These are phyloP conservation scores for Fusarium brachygibbosum DNA, from an alignment of 2,329 filamentous ascomycete species.

Conservation along the genomic window DNA sequence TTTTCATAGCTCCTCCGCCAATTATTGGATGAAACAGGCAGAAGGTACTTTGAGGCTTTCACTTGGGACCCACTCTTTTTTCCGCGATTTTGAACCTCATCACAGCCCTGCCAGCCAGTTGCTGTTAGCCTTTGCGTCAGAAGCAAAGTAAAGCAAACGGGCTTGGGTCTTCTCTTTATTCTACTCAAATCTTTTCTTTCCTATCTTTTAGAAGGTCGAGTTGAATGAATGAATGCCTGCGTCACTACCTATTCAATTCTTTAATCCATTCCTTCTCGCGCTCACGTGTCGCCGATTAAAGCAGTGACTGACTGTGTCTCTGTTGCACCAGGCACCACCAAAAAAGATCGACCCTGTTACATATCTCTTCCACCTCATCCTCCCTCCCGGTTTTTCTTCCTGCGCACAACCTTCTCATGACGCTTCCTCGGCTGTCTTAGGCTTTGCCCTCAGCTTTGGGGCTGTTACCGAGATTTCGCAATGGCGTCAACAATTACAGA, in stretches of 20 bases:
- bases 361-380: constrained; percentile 21
- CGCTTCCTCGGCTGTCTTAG: constrained; percentile 42
- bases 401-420: constrained; percentile 42
- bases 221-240: background rate
- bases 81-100: constrained; percentile 47
- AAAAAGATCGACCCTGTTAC: constrained; percentile 28
- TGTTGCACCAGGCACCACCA: constrained; percentile 25
- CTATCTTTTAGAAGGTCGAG: constrained; percentile 2
- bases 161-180: constrained; percentile 27
- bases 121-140: constrained; percentile 38
- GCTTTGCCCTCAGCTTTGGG: constrained; percentile 39
- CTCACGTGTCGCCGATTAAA: constrained; percentile 25
- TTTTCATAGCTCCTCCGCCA: background rate
- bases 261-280: background rate
- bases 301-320: constrained; percentile 20
- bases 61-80: constrained; percentile 44
- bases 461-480: constrained; percentile 36
- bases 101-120: constrained; percentile 33
- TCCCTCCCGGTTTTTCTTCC: constrained; percentile 8
- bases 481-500: constrained; percentile 60
- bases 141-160: constrained; percentile 37
- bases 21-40: background rate
- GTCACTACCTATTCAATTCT: background rate
- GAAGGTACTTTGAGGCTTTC: constrained; percentile 8
- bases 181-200: constrained; percentile 23